Conservation (phyloP, 768 basidiomycete species). For the Cystoderma amianthinum region DNA sequence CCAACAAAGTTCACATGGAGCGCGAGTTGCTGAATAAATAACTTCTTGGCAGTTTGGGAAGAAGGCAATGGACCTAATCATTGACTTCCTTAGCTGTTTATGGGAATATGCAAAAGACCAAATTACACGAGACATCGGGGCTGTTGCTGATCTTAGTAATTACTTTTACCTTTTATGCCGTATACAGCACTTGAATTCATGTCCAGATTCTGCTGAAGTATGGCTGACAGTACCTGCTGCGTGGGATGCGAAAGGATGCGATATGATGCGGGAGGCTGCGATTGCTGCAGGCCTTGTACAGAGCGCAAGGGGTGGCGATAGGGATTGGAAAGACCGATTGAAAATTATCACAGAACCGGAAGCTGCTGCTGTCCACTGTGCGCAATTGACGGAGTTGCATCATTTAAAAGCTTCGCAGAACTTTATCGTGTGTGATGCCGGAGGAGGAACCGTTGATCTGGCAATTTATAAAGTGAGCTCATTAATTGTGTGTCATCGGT, state of each 20-base stretch:
- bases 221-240: slow-evolving; percentile 87
- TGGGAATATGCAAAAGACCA: slow-evolving; percentile 87
- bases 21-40: slow-evolving; percentile 2
- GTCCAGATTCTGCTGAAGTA: slow-evolving; percentile 72
- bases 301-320: slow-evolving; percentile 62
- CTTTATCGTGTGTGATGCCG: slow-evolving; percentile 90
- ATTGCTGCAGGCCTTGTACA: slow-evolving; percentile 77
- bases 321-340: slow-evolving; percentile 72
- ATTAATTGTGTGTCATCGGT: slow-evolving; percentile 1
- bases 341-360: slow-evolving; percentile 80
- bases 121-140: slow-evolving; percentile 83
- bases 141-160: slow-evolving; percentile 79
- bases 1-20: neutral
- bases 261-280: slow-evolving; percentile 81
- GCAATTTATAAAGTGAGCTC: slow-evolving; percentile 52
- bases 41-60: slow-evolving; percentile 56
- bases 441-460: slow-evolving; percentile 67
- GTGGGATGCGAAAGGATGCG: slow-evolving; percentile 83
- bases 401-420: slow-evolving; percentile 74
- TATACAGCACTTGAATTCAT: slow-evolving; percentile 2
- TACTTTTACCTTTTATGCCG: slow-evolving; percentile 3
- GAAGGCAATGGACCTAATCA: slow-evolving; percentile 68
- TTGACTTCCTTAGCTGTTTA: slow-evolving; percentile 76
- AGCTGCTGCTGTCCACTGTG: slow-evolving; percentile 89
- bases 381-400: slow-evolving; percentile 73